These are phyloP conservation scores for Monosporascus sp. DNA, from an alignment of 2,329 filamentous ascomycete genomes.

Conservation along the genomic window DNA sequence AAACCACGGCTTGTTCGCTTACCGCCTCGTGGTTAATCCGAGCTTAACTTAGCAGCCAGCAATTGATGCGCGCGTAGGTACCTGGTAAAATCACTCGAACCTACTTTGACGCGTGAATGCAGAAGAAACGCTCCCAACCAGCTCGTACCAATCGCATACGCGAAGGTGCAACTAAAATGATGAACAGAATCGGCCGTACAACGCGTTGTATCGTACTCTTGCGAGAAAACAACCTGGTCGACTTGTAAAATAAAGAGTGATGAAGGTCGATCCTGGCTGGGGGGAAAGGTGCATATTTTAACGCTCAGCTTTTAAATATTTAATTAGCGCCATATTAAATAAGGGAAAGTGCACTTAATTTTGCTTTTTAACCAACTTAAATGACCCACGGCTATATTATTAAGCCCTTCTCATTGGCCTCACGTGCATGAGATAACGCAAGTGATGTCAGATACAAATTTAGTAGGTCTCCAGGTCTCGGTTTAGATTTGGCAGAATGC, in stretches of 20 bases:
- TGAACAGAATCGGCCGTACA: too few species aligned
- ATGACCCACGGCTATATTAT: conserved; percentile 8
- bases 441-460: neutral
- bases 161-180: too few species aligned
- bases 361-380: conserved; percentile 16
- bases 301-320: conserved; percentile 12
- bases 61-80: too few species aligned
- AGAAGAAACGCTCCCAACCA: too few species aligned
- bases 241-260: conserved; percentile 1
- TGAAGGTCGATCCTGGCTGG: conserved; percentile 5
- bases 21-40: neutral
- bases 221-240: neutral
- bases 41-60: neutral
- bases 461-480: neutral
- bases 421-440: neutral
- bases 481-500: neutral
- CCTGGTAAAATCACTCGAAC: too few species aligned
- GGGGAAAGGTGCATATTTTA: conserved; percentile 10
- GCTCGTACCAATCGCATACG: too few species aligned
- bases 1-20: neutral
- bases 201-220: too few species aligned
- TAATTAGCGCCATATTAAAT: conserved; percentile 15
- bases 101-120: too few species aligned
- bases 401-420: neutral
- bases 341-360: conserved; percentile 8